These are phyloP conservation scores for Ophiostoma sp. DNA, from an alignment of 2,329 filamentous ascomycete species.

Conservation along the genomic window DNA sequence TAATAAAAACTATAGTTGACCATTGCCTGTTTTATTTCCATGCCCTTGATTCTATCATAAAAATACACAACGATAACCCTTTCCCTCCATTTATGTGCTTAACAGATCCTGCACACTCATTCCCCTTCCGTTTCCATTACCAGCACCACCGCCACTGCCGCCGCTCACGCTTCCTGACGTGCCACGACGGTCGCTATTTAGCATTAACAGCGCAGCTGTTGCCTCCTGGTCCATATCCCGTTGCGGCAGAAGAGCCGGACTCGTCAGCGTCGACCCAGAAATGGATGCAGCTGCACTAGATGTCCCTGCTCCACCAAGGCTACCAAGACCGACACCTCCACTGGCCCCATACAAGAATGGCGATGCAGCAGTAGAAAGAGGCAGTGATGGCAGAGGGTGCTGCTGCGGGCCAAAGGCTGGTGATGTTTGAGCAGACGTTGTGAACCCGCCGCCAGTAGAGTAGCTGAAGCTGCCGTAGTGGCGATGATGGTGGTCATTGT, in stretches of 20 bases:
- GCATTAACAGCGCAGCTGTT: conserved; percentile 82
- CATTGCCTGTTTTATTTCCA: background rate
- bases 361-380: conserved; percentile 12
- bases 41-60: background rate
- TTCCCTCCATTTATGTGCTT: conserved; percentile 44
- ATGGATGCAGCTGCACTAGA: conserved; percentile 37
- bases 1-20: too few species aligned
- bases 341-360: conserved; percentile 36
- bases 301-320: background rate
- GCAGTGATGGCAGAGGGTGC: conserved; percentile 36
- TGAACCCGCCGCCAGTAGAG: conserved; percentile 34
- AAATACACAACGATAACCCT: background rate
- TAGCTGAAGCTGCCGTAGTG: conserved; percentile 50
- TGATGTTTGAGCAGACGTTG: conserved; percentile 51
- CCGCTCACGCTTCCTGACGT: conserved; percentile 34
- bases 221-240: conserved; percentile 71
- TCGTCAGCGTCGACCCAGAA: conserved; percentile 57
- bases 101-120: conserved; percentile 58
- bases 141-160: conserved; percentile 27
- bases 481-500: conserved; percentile 45
- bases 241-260: conserved; percentile 57
- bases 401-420: conserved; percentile 58
- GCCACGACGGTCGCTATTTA: conserved; percentile 71
- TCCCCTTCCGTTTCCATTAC: conserved; percentile 41
- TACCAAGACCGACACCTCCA: background rate